Base-by-base conservation (phyloP, 2,329 filamentous ascomycete species). In the Sporothrix brunneoviolacea region DNA sequence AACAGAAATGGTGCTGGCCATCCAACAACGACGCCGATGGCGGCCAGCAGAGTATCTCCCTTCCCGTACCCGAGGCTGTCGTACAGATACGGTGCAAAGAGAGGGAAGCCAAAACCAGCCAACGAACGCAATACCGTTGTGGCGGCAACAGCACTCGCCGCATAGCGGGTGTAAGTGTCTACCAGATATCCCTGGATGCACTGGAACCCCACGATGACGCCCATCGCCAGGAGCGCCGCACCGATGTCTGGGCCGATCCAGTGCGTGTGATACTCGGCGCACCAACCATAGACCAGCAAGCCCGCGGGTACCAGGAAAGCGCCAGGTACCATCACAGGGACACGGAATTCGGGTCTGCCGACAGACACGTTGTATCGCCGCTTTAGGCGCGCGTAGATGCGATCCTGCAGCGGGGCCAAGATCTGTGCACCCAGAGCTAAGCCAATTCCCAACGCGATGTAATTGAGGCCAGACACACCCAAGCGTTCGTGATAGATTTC, bases 101-200 rank as follows among this genome's bases (percentile, higher is more conserved):
- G 65, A 10, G 76, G 76, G 45, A 79, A 70, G 8, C 70, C 71
- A 22, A 77, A 75, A 2, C 73, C 74, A 4, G 73, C 73, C 10
- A 79, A 59, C 27, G 67, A 73, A 4, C 73, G 66, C 33, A 75
- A 59, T 4, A 76, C 64, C 16, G 69, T 72, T 21, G 64, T 65
- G 28, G 72, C 72, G 4, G 61, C 69, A 9, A 75, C 64, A 8
- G 70, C 73, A 42, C 68, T 70, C 28, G 72, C 73, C 2, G 70
- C 72, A 54, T 70, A 73, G 8, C 63, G 61, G n/a, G 67, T 62
- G 59, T 74, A 76, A 1, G 67, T 61, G 58, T 76, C 74, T 30
- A 76, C 69, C 2, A 75, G 58, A 59, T 70, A 76, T 3, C 62
- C 66, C 61, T 74, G 71, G 18, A 74, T 63, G 48, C 70, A 70